phyloP scores from a whole-genome alignment of 2,329 filamentous ascomycete genomes.

The Sporothrix protearum region DNA sequence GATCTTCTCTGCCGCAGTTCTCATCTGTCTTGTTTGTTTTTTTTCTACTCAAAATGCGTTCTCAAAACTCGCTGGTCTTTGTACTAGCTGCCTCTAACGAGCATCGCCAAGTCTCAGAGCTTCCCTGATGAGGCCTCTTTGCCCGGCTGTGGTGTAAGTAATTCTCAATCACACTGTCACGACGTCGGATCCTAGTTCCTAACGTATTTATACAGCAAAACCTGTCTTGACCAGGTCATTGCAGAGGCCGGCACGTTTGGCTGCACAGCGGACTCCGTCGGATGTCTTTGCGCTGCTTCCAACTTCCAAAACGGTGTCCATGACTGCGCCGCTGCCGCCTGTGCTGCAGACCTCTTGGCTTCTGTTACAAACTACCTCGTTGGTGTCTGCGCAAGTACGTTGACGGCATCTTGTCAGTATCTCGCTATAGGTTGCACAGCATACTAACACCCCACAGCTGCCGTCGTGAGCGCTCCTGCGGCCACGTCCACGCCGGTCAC shows the following conservation, averaged over 20 bases:
- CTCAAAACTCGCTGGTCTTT: conserved; percentile 12
- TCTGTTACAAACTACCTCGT: conserved; percentile 27
- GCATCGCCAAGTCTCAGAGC: conserved; percentile 18
- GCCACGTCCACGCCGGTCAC: conserved; percentile 9
- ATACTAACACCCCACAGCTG: conserved; percentile 10
- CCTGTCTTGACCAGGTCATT: conserved; percentile 27
- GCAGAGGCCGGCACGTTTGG: conserved; percentile 23
- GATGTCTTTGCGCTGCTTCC: conserved; percentile 28
- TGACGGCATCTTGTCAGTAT: too few species aligned
- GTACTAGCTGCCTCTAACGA: conserved; percentile 14
- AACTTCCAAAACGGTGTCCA: conserved; percentile 27
- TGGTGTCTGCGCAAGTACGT: conserved; percentile 29
- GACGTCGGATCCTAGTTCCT: not conserved
- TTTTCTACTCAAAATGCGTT: conserved; percentile 23
- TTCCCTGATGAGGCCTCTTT: conserved; percentile 24
- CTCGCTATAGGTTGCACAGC: not conserved
- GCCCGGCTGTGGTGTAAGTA: conserved; percentile 29
- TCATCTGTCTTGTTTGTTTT: not conserved
- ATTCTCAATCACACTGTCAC: too few species aligned
- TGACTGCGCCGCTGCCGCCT: conserved; percentile 27
- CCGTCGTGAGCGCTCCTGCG: conserved; percentile 6
- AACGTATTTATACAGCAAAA: conserved; percentile 26
- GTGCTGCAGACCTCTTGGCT: conserved; percentile 25
- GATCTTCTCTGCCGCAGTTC: not conserved
- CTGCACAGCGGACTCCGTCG: conserved; percentile 21